Evolutionary conservation across 768 basidiomycete species (phyloP), one percentile per base, ranked within the genome.

Genomic region (Calocybe indica): DNA sequence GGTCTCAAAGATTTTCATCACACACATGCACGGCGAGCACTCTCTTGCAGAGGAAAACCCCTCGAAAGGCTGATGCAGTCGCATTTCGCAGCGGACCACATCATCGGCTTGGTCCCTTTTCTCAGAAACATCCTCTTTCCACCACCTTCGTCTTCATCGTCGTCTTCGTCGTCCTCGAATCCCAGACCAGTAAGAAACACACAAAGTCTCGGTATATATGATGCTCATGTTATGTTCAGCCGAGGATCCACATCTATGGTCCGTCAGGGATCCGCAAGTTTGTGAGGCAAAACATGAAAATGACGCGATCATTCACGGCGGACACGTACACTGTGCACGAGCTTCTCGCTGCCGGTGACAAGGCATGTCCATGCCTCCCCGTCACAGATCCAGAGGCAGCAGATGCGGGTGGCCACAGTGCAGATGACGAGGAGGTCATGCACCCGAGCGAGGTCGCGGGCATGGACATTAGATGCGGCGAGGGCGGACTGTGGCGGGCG

Each of bases 271-370:
- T 92, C 13, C 85, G 92, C 29, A 64, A 68, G 13, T 87, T 92
- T 62, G 67, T 93, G 22, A 85, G 91, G 38, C 75, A 76, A 36
- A 79, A 77, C 46, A 72, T 92, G 56, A 73, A 73, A 45, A 76
- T 88, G 67, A 90, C 92, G 0, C 67, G 78, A 36, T 80, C 80
- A 6, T 68, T 65, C 30, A 79, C 80, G 3, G 69, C 74, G 1
- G 79, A 83, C 40, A 75, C 70, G 10, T 93, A 85, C 58, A 76
- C 73, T 35, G 88, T 90, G 1, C 88, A 93, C 59, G 91, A 94
- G 59, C 75, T 93, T 1, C 71, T 93, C 13, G 71, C 66, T 2
- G 55, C 65, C 2, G 64, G 64, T n/a, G 88, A 91, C 50, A 35
- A 58, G n/a, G 56, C 68, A 0, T 83, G 79, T 3, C 63, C 79